phyloP scores from a whole-genome alignment of 1,284 basidiomycete species.

The Termitomyces sp. region DNA sequence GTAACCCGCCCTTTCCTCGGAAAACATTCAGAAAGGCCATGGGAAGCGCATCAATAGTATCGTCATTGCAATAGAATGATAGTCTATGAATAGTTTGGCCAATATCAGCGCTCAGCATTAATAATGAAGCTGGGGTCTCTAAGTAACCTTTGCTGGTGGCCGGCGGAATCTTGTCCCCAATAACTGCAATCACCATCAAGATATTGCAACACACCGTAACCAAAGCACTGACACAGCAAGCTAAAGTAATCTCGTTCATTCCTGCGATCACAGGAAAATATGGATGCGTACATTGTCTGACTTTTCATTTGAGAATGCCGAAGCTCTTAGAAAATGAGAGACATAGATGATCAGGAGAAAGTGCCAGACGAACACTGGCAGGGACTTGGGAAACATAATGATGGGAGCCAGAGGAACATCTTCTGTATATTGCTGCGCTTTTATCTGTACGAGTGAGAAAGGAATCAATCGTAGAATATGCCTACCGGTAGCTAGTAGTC shows the following conservation, averaged over 20 bases:
- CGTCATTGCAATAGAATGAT: constrained; percentile 31
- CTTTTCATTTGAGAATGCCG: constrained; percentile 27
- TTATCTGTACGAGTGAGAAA: constrained; percentile 11
- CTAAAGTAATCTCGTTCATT: constrained; percentile 6
- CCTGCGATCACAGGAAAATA: background rate
- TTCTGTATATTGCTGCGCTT: background rate
- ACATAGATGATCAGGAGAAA: constrained; percentile 7
- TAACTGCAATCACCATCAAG: constrained; percentile 21
- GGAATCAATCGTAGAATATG: constrained; percentile 1
- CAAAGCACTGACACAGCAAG: constrained; percentile 22
- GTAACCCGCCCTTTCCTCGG: constrained; percentile 47
- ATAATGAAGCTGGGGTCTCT: constrained; percentile 20
- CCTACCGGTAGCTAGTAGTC: constrained; percentile 4
- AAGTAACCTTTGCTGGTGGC: constrained; percentile 34
- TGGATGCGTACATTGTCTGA: constrained; percentile 28
- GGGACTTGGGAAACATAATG: constrained; percentile 12
- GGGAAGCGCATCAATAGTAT: constrained; percentile 47
- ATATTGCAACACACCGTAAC: background rate
- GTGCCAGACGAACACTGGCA: constrained; percentile 5
- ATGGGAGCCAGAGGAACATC: constrained; percentile 5
- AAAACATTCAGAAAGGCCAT: constrained; percentile 54
- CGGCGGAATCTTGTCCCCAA: constrained; percentile 47
- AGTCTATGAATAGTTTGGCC: constrained; percentile 12
- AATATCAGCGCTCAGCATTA: constrained; percentile 25
- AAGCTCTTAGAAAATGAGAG: constrained; percentile 9